Percentiles rank a stretch among this genome's conserved stretches.
phyloP scores from a whole-genome alignment of 345 rosid genomes.

The Sonneratia alba region DNA sequence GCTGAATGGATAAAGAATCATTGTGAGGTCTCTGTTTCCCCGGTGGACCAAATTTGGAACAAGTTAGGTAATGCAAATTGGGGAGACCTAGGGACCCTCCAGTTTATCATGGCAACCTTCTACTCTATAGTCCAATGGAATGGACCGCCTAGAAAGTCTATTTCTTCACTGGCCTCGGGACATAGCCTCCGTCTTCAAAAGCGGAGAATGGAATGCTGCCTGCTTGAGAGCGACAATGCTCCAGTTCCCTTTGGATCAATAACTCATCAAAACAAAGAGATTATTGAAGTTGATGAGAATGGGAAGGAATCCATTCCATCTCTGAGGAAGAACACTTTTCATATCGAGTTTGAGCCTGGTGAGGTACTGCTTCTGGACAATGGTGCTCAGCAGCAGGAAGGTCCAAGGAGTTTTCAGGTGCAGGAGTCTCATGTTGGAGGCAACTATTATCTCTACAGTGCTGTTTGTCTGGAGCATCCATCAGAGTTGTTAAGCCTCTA shows the following conservation, averaged over 20 bases:
- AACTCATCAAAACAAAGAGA: constrained; percentile 33
- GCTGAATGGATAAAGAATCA: constrained; percentile 47
- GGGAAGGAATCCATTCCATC: constrained; percentile 10
- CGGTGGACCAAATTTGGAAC: constrained; percentile 48
- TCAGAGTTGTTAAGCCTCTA: constrained; percentile 30
- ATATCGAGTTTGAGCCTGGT: constrained; percentile 29
- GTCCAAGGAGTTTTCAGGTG: constrained; percentile 37
- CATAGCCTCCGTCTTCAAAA: constrained; percentile 46
- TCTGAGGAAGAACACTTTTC: constrained; percentile 21
- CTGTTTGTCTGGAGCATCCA: constrained; percentile 30
- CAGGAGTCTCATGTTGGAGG: constrained; percentile 38
- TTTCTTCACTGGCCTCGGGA: constrained; percentile 35
- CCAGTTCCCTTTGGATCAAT: constrained; percentile 22
- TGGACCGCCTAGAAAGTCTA: constrained; percentile 46
- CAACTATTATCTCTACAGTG: constrained; percentile 30
- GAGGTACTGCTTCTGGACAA: constrained; percentile 40
- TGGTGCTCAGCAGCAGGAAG: constrained; percentile 25
- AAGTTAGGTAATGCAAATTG: constrained; percentile 55
- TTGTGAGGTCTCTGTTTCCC: constrained; percentile 37
- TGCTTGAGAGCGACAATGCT: constrained; percentile 26
- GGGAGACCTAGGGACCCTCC: constrained; percentile 54
- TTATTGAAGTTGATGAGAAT: constrained; percentile 28
- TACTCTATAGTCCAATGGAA: constrained; percentile 41
- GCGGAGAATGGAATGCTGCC: constrained; percentile 31
- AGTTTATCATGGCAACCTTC: constrained; percentile 45